Evolutionary conservation across 148 eudicot genomes (phyloP).

Genomic region (Camellia japonica): DNA sequence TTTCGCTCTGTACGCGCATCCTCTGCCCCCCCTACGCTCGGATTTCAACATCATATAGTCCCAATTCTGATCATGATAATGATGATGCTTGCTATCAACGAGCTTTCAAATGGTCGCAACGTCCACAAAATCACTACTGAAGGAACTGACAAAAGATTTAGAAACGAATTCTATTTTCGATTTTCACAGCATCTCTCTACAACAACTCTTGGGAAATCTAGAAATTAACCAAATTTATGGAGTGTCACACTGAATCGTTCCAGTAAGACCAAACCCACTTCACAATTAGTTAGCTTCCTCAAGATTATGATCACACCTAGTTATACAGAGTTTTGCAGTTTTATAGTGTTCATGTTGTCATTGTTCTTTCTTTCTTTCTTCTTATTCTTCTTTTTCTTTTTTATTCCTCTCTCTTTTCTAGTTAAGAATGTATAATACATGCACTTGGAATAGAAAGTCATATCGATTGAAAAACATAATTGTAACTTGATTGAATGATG

Average conservation of each 20-base stretch:
- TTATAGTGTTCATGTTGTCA: constrained; percentile 9
- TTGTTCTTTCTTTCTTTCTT: not conserved
- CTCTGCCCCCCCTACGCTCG: not conserved
- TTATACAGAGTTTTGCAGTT: constrained; percentile 20
- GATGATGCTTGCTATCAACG: constrained; percentile 18
- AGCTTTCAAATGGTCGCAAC: constrained; percentile 32
- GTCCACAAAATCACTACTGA: constrained; percentile 11
- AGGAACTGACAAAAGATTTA: not conserved
- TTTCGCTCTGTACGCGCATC: no score
- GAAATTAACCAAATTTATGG: constrained; percentile 14
- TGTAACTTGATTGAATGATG: not conserved
- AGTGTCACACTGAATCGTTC: constrained; percentile 43
- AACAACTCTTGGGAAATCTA: constrained; percentile 26
- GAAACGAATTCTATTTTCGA: not conserved
- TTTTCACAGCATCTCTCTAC: constrained; percentile 31
- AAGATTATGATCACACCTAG: constrained; percentile 10
- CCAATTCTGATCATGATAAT: constrained; percentile 27
- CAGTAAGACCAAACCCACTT: constrained; percentile 76
- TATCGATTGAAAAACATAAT: no score
- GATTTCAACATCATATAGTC: constrained; percentile 21
- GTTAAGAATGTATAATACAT: constrained; percentile 11
- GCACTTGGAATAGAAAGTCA: not conserved
- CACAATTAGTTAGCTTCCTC: constrained; percentile 44
- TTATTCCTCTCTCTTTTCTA: not conserved
- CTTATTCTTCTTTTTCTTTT: not conserved